phyloP scores from a whole-genome alignment of 1,139 yeast species.

The Yamadazyma conglobata region DNA sequence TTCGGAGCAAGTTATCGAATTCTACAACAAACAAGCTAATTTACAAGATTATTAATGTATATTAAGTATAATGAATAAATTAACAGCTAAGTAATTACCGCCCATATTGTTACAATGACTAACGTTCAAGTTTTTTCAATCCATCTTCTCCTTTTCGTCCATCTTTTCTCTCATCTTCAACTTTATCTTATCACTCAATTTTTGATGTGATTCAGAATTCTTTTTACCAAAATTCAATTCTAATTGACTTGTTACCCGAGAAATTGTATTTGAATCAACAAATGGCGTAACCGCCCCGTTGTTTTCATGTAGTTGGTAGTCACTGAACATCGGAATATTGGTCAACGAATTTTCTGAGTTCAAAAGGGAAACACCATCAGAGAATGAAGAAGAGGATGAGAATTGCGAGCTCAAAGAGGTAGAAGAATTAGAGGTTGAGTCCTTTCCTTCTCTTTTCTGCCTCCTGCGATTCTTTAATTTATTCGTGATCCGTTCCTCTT shows the following conservation, averaged over 20 bases:
- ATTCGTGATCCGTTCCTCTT: conserved; percentile 55
- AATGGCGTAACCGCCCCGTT: conserved; percentile 14
- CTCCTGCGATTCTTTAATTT: conserved; percentile 39
- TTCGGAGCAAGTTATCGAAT: conserved; percentile 85
- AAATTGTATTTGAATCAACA: conserved; percentile 13
- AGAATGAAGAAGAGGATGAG: conserved; percentile 33
- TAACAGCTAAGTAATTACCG: no score
- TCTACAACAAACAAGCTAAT: conserved; percentile 74
- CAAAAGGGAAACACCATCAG: conserved; percentile 53
- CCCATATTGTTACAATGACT: conserved; percentile 2
- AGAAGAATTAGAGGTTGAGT: conserved; percentile 16
- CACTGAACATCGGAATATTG: conserved; percentile 54
- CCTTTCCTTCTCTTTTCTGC: conserved; percentile 18
- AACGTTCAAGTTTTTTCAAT: no score
- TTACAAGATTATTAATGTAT: conserved; percentile 13
- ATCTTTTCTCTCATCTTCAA: conserved; percentile 34
- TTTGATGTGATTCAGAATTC: conserved; percentile 14
- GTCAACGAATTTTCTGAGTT: conserved; percentile 53
- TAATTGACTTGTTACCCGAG: conserved; percentile 25
- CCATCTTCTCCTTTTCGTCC: conserved; percentile 12
- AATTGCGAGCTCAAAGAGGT: conserved; percentile 20
- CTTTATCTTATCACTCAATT: conserved; percentile 35
- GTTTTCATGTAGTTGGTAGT: conserved; percentile 38
- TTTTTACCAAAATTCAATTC: conserved; percentile 32
- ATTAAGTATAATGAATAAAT: conserved; percentile 1